Conservation (phyloP, 139 green algal genomes). For the Closterium sp. region DNA sequence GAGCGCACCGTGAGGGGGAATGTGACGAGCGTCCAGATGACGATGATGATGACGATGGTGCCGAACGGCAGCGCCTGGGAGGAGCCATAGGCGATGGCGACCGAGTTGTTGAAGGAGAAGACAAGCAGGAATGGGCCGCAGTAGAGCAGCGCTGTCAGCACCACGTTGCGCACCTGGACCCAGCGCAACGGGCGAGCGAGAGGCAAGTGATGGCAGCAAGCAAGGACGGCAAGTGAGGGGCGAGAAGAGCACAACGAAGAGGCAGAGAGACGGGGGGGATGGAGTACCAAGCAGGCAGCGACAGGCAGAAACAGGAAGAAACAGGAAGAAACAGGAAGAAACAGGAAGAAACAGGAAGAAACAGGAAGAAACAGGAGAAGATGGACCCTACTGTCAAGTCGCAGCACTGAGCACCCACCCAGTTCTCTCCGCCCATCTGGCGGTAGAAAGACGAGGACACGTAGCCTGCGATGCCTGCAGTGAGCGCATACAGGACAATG, state of each 20-base stretch:
- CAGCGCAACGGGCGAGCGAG: not conserved
- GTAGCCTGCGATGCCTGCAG: constrained; percentile 74
- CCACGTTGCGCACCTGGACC: constrained; percentile 57
- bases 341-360: not conserved
- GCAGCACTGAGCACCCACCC: constrained; percentile 57
- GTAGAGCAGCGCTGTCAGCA: constrained; percentile 69
- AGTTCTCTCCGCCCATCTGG: constrained; percentile 74
- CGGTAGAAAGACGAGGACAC: constrained; percentile 79
- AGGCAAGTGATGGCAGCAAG: not conserved
- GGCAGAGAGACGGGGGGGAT: not conserved
- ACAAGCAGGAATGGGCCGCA: constrained; percentile 68
- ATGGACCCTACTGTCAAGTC: not conserved
- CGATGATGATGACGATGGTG: constrained; percentile 80
- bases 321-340: not conserved
- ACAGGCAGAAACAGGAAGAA: not conserved
- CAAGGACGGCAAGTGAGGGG: not conserved
- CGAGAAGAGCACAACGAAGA: not conserved
- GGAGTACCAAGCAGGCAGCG: no score
- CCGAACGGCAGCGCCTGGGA: constrained; percentile 79
- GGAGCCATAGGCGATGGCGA: constrained; percentile 66
- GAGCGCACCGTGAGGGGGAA: constrained; percentile 52
- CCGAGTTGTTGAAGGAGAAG: constrained; percentile 77
- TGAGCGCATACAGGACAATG: constrained; percentile 62
- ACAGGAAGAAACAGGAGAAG: not conserved
- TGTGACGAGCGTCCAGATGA: constrained; percentile 75